phyloP scores from a whole-genome alignment of 768 basidiomycete species.

The Dentipellis fragilis region DNA sequence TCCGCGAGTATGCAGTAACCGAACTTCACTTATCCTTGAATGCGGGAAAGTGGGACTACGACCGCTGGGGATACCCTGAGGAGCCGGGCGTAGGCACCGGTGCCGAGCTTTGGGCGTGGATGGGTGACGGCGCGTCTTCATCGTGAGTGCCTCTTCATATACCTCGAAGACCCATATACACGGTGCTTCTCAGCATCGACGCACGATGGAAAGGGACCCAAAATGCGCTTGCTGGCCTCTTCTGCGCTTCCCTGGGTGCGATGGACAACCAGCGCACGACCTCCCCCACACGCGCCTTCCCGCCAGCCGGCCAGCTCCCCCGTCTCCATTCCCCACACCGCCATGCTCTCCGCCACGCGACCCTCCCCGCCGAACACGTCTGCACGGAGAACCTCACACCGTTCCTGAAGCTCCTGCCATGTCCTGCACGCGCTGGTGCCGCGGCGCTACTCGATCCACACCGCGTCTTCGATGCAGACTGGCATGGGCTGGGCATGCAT shows the following conservation, averaged over 20 bases:
- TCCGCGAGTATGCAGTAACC: constrained; percentile 76
- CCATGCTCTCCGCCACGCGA: constrained; percentile 56
- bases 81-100: constrained; percentile 73
- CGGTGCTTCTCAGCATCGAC: constrained; percentile 40
- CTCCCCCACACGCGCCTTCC: constrained; percentile 49
- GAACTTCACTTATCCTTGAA: constrained; percentile 87
- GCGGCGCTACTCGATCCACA: constrained; percentile 79
- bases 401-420: constrained; percentile 89
- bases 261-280: constrained; percentile 70
- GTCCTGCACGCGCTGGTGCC: constrained; percentile 81
- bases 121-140: constrained; percentile 51
- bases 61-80: constrained; percentile 73
- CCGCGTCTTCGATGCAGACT: constrained; percentile 78
- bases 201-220: constrained; percentile 77
- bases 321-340: constrained; percentile 33
- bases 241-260: constrained; percentile 85
- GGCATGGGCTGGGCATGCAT: constrained; percentile 82
- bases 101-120: constrained; percentile 89
- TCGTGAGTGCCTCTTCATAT: constrained; percentile 29
- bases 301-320: constrained; percentile 49
- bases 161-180: not conserved
- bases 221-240: constrained; percentile 85
- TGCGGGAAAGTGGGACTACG: constrained; percentile 87
- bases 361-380: constrained; percentile 76
- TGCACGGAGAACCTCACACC: constrained; percentile 98